Conservation (phyloP, 2,329 filamentous ascomycete species). For the Metarhizium album region DNA sequence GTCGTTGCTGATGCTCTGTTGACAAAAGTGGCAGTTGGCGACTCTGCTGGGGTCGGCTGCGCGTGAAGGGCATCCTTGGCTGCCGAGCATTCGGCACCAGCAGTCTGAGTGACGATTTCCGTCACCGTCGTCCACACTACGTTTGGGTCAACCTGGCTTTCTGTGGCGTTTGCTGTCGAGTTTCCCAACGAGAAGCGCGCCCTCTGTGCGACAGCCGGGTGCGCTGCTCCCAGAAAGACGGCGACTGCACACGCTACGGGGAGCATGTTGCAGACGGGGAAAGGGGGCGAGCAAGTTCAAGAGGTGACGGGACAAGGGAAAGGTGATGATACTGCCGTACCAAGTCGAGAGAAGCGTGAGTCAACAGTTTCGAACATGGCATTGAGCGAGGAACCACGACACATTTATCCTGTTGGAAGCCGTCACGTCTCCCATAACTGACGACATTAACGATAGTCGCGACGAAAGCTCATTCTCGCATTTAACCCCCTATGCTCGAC, state of each 20-base stretch:
- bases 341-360: neutral
- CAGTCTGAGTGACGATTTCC: neutral
- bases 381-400: neutral
- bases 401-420: neutral
- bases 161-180: neutral
- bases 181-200: neutral
- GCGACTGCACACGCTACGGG: neutral
- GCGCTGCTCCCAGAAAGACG: constrained; percentile 4
- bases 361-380: neutral
- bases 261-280: neutral
- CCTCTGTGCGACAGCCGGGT: neutral
- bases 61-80: neutral
- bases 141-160: neutral
- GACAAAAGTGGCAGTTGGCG: constrained; percentile 2
- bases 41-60: neutral
- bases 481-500: too few relatives aligned
- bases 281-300: neutral
- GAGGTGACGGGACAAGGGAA: neutral
- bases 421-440: neutral
- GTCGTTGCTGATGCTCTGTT: constrained; percentile 1
- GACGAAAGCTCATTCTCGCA: too few relatives aligned
- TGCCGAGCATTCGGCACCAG: neutral
- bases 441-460: neutral
- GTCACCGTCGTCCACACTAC: neutral
- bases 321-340: neutral